Percentiles rank a stretch among this genome's conserved stretches.
phyloP scores from a whole-genome alignment of 1,139 yeast species.

The Geotrichum cucujoidarum region DNA sequence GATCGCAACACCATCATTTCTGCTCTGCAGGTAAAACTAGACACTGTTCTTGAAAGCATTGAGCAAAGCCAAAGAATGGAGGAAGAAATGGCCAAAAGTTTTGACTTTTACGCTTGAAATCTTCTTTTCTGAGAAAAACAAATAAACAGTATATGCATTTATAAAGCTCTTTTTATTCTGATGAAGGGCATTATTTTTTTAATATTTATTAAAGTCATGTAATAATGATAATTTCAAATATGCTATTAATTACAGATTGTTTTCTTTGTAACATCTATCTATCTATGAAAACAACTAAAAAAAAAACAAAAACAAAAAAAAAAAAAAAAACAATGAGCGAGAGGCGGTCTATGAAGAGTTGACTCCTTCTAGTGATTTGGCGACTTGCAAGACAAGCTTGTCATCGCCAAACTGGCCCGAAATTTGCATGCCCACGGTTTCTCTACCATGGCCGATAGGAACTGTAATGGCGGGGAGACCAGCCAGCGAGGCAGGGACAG shows the following conservation, averaged over 20 bases:
- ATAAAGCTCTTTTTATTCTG: background rate
- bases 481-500: conserved; percentile 87
- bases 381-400: conserved; percentile 48
- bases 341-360: too few relatives aligned
- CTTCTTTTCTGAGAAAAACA: background rate
- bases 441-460: conserved; percentile 46
- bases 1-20: conserved; percentile 46
- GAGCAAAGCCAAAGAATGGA: conserved; percentile 11
- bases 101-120: conserved; percentile 3
- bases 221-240: background rate
- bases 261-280: background rate
- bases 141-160: background rate
- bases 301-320: too few relatives aligned
- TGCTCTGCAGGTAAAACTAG: conserved; percentile 22
- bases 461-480: conserved; percentile 82
- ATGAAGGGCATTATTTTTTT: too few relatives aligned
- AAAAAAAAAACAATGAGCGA: too few relatives aligned
- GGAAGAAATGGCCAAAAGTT: background rate
- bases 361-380: conserved; percentile 28
- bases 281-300: too few relatives aligned
- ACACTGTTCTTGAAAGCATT: conserved; percentile 19
- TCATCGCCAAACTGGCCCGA: conserved; percentile 89
- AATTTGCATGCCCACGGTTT: conserved; percentile 63
- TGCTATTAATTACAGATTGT: background rate
- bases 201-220: background rate